Evolutionary conservation across 768 basidiomycete genomes (phyloP), one percentile per base, ranked within the genome.

Genomic region (Roridomyces roridus): DNA sequence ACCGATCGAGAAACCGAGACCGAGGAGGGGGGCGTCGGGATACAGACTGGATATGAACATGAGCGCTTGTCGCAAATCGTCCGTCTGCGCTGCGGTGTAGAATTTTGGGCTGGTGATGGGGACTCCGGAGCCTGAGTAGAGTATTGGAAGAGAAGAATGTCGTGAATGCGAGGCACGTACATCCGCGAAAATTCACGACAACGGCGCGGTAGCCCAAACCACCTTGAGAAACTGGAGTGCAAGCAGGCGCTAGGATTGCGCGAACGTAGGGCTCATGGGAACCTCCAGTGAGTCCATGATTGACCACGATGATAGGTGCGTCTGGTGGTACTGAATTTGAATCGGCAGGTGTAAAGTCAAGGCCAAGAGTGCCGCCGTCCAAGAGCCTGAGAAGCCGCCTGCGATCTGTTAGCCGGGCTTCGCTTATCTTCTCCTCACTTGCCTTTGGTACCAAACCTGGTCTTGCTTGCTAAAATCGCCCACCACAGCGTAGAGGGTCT

Each of bases 261-360:
- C 94, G 81, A 39, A 97, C 91, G 67, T 97, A 98, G 20, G 89
- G 80, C 76, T 96, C 96, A 67, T 96, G 85, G n/a, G 92, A 94
- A 78, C 83, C 82, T 67, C 83, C 83, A 14, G 81, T 82, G 45
- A 85, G 68, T n/a, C 83, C 82, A 64, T 85, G 82, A 56, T 78
- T 75, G 11, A 87, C 83, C 18, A 88, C 80, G 29, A 89, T 70
- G 44, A 88, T 79, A 5, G 83, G 83, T 1, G 79, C 70, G 58
- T 80, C 74, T 29, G 78, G 75, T 45, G 63, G 66, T 23, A 78
- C 56, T 6, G 65, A 58, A 12, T 72, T 65, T 31, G 72, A 69
- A 57, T 80, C 76, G 14, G 75, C 64, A 14, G 83, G 84, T 9
- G 86, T 79, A 62, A 87, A 85, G 67, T 89, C 88, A 21, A 89